phyloP scores from a whole-genome alignment of 257 asterid genomes.

The Perilla frutescens region DNA sequence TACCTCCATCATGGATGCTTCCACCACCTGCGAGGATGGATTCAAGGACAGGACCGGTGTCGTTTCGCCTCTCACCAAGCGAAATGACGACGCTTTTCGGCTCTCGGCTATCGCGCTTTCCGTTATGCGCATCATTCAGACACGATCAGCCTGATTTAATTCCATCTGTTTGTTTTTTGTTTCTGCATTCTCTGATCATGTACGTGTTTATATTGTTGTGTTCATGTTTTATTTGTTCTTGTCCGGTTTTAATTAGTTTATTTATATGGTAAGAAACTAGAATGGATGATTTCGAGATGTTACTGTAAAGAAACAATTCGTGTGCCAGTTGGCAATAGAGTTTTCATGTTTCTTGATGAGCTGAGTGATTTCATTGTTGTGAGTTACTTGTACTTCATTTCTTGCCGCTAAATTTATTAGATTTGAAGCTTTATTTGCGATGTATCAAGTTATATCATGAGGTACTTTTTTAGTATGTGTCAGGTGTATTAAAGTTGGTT shows the following conservation, averaged over 20 bases:
- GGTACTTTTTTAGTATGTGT: too few relatives aligned
- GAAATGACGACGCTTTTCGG: slow-evolving; percentile 51
- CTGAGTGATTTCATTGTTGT: background rate
- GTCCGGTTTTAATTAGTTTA: too few relatives aligned
- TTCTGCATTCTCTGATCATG: background rate
- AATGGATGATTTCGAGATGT: background rate
- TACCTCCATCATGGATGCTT: slow-evolving; percentile 55
- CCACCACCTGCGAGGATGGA: slow-evolving; percentile 72
- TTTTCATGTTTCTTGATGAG: background rate
- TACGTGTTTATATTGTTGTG: background rate
- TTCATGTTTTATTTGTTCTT: background rate
- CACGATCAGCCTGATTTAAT: slow-evolving; percentile 30
- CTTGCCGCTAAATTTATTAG: background rate
- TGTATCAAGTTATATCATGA: too few relatives aligned
- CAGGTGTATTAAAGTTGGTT: too few relatives aligned
- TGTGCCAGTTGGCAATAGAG: background rate
- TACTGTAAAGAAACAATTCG: background rate
- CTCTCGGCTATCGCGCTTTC: slow-evolving; percentile 64
- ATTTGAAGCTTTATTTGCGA: too few relatives aligned
- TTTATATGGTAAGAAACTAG: background rate
- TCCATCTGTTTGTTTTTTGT: background rate
- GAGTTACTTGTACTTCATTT: slow-evolving; percentile 27
- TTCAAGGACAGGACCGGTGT: slow-evolving; percentile 52
- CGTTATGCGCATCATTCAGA: slow-evolving; percentile 47
- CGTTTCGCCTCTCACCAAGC: slow-evolving; percentile 60